These are phyloP conservation scores for Nitzschia sp. DNA, from an alignment of 108 stramenopile genomes.

Conservation along the genomic window DNA sequence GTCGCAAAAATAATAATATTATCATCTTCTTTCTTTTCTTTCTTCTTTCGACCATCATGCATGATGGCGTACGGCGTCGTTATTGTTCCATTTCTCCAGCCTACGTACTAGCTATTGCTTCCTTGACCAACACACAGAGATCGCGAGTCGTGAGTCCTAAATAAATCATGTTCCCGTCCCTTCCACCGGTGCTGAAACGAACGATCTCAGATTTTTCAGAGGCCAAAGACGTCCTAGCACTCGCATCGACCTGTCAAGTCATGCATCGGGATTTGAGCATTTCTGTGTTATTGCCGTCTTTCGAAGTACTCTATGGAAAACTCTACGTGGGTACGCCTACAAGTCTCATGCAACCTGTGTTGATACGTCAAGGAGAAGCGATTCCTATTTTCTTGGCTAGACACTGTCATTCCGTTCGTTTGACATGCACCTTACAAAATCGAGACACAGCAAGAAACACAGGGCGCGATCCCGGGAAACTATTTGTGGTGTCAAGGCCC, in stretches of 20 bases:
- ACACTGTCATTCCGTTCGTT: background rate
- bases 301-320: background rate
- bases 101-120: too few relatives aligned
- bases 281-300: background rate
- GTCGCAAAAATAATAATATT: too few relatives aligned
- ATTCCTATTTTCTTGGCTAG: slow-evolving; percentile 3
- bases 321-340: background rate
- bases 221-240: background rate
- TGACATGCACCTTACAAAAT: background rate
- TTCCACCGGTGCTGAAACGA: background rate
- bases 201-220: background rate
- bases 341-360: background rate
- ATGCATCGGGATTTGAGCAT: background rate
- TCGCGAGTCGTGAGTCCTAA: too few relatives aligned
- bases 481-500: background rate
- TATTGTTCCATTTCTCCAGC: too few relatives aligned
- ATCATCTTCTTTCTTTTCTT: too few relatives aligned
- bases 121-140: too few relatives aligned
- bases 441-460: background rate
- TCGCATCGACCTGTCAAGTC: background rate
- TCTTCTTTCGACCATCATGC: too few relatives aligned
- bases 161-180: background rate
- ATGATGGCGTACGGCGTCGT: too few relatives aligned
- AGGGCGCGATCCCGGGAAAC: background rate
- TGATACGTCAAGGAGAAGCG: background rate